phyloP scores from a whole-genome alignment of 1,284 basidiomycete genomes.

The Ceraceosorus guamensis region DNA sequence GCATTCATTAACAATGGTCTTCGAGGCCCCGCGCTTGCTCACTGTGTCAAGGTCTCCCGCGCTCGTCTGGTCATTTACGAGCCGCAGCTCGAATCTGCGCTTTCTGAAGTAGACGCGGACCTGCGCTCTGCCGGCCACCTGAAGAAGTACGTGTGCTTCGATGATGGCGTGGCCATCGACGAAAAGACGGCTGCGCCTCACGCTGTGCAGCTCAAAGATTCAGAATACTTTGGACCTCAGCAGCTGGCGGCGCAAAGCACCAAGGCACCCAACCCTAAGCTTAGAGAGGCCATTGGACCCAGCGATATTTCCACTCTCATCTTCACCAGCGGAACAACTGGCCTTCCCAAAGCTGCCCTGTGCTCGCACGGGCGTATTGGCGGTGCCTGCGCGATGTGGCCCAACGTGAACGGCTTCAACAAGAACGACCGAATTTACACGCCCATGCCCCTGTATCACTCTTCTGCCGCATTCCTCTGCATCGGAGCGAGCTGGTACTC shows the following conservation, averaged over 20 bases:
- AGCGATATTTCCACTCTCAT: conserved; percentile 29
- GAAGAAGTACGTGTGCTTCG: conserved; percentile 31
- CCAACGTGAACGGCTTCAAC: conserved; percentile 26
- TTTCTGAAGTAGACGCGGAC: conserved; percentile 28
- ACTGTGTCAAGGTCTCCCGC: conserved; percentile 42
- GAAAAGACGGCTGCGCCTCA: conserved; percentile 13
- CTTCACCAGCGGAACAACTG: conserved; percentile 41
- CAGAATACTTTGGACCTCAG: conserved; percentile 22
- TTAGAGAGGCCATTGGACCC: conserved; percentile 23
- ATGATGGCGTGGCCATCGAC: conserved; percentile 28
- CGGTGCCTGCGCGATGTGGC: conserved; percentile 34
- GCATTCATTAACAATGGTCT: conserved; percentile 49
- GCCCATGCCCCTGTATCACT: conserved; percentile 47
- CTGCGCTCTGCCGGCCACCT: conserved; percentile 16
- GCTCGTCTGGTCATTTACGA: conserved; percentile 44
- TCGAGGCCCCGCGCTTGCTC: conserved; percentile 36
- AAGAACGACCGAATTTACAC: conserved; percentile 46
- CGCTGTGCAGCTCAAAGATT: conserved; percentile 15
- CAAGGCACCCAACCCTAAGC: conserved; percentile 22
- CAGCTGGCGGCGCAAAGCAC: conserved; percentile 22
- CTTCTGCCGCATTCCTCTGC: conserved; percentile 43
- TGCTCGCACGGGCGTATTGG: conserved; percentile 46
- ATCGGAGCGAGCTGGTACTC: conserved; percentile 36
- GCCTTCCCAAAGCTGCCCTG: conserved; percentile 47
- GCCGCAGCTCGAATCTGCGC: conserved; percentile 28